Evolutionary conservation across 2,329 filamentous ascomycete species (phyloP), one percentile per base, ranked within the genome.

Genomic region (Cordyceps sp.): DNA sequence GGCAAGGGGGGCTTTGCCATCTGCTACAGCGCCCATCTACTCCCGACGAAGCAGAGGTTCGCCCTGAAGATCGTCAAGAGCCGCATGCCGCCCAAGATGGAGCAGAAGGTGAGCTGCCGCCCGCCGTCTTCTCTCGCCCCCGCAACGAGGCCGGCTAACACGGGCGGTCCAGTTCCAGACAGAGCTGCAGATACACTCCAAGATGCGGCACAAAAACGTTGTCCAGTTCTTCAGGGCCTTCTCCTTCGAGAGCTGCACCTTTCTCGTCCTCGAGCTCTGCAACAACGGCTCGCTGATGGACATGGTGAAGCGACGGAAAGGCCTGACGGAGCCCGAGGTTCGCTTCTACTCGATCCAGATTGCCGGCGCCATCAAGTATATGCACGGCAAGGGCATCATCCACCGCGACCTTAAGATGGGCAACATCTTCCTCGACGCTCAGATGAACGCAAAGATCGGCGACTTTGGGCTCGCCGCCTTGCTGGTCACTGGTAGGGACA

Each of bases 401-500:
- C 90, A 98, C 55, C 75, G 90, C 31, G 90, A 98, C 55, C 58
- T 98, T 44, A 98, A 98, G 58, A 96, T 94, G 65, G 92, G 90
- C 30, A 98, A 98, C 52, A 78, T 98, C 42, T 98, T 98, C 47
- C 66, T 98, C 32, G 90, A 98, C 53, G 73, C 73, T 33, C 67
- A 85, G 42, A 94, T 98, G 88, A 93, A 98, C 48, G 78, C 93
- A 45, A 98, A 98, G 53, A 84, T 98, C 45, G 90, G 90, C 28
- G 90, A 98, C 53, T 98, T 98, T 58, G 90, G 90, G 4, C 66
- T 98, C 34, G 90, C 90, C 20, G 90, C 92, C 19, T 64, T 98
- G 44, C 65, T 96, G 35, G 76, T 96, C 28, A 92, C 86, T 9
- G 84, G 88, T 48, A 85, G 79, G 52, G 90, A 98, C 48, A 82